Evolutionary conservation across 2,329 filamentous ascomycete genomes (phyloP).

Genomic region (Cryphonectria radicalis): DNA sequence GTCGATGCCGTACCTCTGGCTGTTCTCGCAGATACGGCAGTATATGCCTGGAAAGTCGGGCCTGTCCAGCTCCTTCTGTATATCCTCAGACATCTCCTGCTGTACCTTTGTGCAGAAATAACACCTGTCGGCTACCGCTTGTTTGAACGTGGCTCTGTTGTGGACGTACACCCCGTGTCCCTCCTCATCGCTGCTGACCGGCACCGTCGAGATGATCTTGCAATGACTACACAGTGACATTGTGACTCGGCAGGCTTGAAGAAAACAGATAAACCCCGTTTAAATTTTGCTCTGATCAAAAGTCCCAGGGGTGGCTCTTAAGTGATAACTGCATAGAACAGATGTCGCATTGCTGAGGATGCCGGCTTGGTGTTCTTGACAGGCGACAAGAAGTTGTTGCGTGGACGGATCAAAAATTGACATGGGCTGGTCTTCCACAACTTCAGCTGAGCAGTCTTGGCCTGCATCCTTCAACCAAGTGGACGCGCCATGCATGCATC

Average conservation of each 20-base stretch:
- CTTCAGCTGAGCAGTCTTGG: background rate
- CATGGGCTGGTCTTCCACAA: background rate
- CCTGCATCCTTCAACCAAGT: background rate
- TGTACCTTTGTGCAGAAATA: conserved; percentile 14
- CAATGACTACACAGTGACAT: conserved; percentile 11
- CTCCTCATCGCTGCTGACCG: conserved; percentile 3
- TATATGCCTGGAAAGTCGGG: background rate
- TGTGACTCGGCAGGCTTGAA: background rate
- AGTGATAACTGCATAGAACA: no score
- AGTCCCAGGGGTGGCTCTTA: no score
- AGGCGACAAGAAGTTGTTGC: background rate
- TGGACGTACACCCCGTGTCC: background rate
- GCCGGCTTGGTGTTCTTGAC: background rate
- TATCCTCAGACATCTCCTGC: background rate
- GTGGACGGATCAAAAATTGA: background rate
- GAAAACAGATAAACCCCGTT: background rate
- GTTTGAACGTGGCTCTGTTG: background rate
- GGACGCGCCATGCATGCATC: background rate
- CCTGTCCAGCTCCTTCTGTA: background rate
- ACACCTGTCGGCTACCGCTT: background rate
- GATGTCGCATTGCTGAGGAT: no score
- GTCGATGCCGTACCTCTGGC: conserved; percentile 3
- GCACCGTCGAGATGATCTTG: conserved; percentile 1
- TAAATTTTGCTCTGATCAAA: no score
- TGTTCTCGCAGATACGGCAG: conserved; percentile 5